Evolutionary conservation across 306 rosid species (phyloP).

Genomic region (Rosa multiflora): DNA sequence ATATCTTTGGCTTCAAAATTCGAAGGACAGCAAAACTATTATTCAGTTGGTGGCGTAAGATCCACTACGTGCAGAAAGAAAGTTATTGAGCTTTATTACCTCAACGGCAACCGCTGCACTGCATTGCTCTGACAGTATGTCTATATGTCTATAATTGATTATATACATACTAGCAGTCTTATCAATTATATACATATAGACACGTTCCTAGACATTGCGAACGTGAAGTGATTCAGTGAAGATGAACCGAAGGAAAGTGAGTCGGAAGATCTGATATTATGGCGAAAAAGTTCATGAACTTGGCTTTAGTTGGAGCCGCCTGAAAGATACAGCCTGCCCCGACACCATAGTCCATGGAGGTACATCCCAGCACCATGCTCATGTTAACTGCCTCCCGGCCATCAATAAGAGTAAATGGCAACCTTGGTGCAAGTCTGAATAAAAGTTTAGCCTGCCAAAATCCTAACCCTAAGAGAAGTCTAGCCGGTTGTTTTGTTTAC

Average conservation of each 20-base stretch:
- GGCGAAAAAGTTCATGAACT: background rate
- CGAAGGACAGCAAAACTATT: background rate
- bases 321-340: background rate
- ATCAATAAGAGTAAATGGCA: background rate
- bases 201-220: too few species aligned
- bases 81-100: background rate
- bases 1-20: background rate
- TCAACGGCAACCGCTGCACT: background rate
- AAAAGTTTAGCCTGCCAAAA: background rate
- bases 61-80: background rate
- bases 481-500: too few species aligned
- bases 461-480: background rate
- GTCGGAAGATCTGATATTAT: background rate
- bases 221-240: too few species aligned
- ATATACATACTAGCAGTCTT: too few species aligned
- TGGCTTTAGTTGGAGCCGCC: background rate
- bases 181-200: too few species aligned
- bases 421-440: background rate
- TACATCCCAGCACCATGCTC: background rate
- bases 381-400: background rate
- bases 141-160: too few species aligned
- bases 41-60: background rate
- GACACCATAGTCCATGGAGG: background rate
- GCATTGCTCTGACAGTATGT: background rate
- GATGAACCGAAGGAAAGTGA: too few species aligned